A percentile compares a stretch with the other conserved stretches of the same genome.
Evolutionary conservation across 192 early-diverging fungal genomes (phyloP).

Genomic region (Chytriomyces confervae): DNA sequence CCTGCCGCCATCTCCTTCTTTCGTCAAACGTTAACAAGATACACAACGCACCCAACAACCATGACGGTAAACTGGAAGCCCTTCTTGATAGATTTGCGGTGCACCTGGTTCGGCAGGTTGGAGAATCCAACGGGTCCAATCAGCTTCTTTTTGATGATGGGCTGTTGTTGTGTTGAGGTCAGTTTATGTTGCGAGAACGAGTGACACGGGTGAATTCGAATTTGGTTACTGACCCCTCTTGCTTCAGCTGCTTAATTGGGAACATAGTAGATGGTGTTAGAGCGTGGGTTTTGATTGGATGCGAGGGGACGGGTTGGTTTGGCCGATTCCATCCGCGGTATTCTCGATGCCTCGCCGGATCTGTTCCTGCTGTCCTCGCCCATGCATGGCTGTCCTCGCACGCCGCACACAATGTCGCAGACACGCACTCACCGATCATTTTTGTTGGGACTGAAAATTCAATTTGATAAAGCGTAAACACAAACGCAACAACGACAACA

Average conservation of each 20-base stretch:
- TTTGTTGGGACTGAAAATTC: background rate
- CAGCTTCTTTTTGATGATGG: slow-evolving; percentile 64
- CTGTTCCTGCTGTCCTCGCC: no score
- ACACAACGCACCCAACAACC: slow-evolving; percentile 57
- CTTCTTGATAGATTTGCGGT: slow-evolving; percentile 96
- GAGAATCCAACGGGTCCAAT: slow-evolving; percentile 60
- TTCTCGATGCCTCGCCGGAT: no score
- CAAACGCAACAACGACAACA: no score
- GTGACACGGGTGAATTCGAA: background rate
- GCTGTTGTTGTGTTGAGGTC: slow-evolving; percentile 1
- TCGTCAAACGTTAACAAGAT: background rate
- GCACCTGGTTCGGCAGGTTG: slow-evolving; percentile 64
- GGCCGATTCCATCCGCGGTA: no score
- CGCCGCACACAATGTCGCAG: background rate
- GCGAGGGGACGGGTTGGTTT: no score
- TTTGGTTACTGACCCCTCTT: background rate
- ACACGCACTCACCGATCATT: background rate
- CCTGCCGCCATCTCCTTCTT: background rate
- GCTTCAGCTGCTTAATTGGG: background rate
- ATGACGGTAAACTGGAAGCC: slow-evolving; percentile 86
- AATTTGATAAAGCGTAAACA: background rate
- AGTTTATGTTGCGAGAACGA: background rate
- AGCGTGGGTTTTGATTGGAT: no score
- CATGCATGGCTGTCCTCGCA: no score
- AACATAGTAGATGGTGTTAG: background rate